Percentiles rank a stretch among this genome's conserved stretches.
Conservation (phyloP, 2,329 filamentous ascomycete genomes). For the Xenosphaeropsis pyriputrescens region DNA sequence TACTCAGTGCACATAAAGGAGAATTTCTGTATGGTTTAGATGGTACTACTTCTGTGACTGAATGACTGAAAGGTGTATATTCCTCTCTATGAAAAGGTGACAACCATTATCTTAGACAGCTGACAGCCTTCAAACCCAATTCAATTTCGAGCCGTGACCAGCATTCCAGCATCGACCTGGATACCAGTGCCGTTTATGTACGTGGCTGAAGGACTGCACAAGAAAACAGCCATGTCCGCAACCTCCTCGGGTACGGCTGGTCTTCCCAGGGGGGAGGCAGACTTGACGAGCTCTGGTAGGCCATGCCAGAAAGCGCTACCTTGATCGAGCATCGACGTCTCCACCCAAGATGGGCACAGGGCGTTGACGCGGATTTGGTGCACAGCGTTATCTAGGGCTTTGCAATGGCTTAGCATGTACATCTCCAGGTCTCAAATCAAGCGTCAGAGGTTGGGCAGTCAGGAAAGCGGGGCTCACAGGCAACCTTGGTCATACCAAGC, state of each 20-base stretch:
- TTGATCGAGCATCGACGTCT: constrained; percentile 5
- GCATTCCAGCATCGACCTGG: not conserved
- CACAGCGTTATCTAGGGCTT: not conserved
- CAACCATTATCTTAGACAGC: no score
- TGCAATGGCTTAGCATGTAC: no score
- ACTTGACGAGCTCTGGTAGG: not conserved
- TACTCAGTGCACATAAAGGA: no score
- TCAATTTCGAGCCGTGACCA: no score
- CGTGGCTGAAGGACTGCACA: constrained; percentile 4
- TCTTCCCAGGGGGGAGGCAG: not conserved
- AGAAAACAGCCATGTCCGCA: constrained; percentile 5
- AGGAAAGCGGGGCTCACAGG: no score
- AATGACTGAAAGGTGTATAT: no score
- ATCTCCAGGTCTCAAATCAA: no score
- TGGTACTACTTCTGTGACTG: no score
- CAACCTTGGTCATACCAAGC: constrained; percentile 11
- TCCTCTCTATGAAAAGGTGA: no score
- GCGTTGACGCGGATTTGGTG: constrained; percentile 4
- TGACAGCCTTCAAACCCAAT: no score
- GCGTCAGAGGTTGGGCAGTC: no score
- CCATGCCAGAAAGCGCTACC: not conserved
- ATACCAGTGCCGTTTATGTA: constrained; percentile 6
- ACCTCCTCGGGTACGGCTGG: constrained; percentile 6
- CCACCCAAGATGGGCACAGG: constrained; percentile 5
- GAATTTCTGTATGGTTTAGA: no score